A percentile compares a stretch with the other conserved stretches of the same genome.
Evolutionary conservation across 2,329 filamentous ascomycete genomes (phyloP).

Genomic region (Bisporella sp.): DNA sequence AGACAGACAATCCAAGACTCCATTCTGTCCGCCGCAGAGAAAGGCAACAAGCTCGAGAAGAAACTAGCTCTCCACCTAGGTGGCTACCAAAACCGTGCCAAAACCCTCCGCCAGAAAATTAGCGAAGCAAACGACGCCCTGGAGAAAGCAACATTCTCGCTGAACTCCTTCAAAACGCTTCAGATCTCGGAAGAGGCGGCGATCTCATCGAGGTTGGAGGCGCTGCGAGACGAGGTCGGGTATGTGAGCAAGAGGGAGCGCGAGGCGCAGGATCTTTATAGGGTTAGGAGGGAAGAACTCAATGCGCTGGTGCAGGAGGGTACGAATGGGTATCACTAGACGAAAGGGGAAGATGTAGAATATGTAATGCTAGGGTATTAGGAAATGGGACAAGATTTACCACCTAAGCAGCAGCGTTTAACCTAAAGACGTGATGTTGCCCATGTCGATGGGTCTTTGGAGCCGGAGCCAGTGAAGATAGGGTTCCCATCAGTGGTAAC

Average conservation of each 20-base stretch:
- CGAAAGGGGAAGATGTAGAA: too few relatives aligned
- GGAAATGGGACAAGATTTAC: too few relatives aligned
- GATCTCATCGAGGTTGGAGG: constrained; percentile 63
- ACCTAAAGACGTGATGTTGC: too few relatives aligned
- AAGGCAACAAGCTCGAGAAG: constrained; percentile 85
- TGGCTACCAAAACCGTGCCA: constrained; percentile 82
- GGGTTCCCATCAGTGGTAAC: too few relatives aligned
- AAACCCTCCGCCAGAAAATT: constrained; percentile 74
- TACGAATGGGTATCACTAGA: constrained; percentile 10
- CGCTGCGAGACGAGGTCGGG: constrained; percentile 73
- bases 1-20: constrained; percentile 60
- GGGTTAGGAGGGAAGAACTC: constrained; percentile 70
- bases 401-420: too few relatives aligned
- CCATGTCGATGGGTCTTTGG: too few relatives aligned
- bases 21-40: constrained; percentile 67
- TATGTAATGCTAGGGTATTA: too few relatives aligned
- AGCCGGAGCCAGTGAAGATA: too few relatives aligned
- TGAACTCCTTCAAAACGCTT: constrained; percentile 68
- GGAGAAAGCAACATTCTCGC: constrained; percentile 62
- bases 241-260: constrained; percentile 76
- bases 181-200: constrained; percentile 75
- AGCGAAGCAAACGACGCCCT: constrained; percentile 66
- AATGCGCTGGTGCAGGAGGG: constrained; percentile 41
- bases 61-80: constrained; percentile 82
- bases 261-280: constrained; percentile 84